A percentile compares a stretch with the other conserved stretches of the same genome.
Conservation (phyloP, 202 grass and related monocot genomes). For the Bolboschoenoplectus hybrid region DNA sequence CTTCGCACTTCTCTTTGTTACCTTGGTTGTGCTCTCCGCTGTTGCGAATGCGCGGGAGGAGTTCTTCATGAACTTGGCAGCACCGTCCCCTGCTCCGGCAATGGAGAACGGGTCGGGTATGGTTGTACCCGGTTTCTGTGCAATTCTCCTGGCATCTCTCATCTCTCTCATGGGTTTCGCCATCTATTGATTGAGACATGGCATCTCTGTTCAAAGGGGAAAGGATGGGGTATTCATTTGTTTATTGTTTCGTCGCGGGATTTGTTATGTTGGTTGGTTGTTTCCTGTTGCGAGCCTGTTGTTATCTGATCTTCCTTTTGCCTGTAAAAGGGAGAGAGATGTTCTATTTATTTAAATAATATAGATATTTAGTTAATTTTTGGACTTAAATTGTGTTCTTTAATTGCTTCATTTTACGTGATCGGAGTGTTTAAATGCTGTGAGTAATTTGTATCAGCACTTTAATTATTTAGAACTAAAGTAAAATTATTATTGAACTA, state of each 20-base stretch:
- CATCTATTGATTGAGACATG: conserved; percentile 12
- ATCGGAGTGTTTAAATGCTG: neutral
- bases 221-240: conserved; percentile 33
- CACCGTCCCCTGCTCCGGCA: conserved; percentile 41
- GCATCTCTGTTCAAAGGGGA: conserved; percentile 38
- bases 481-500: no score
- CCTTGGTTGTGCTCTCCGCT: neutral
- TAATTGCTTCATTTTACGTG: neutral
- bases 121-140: conserved; percentile 51
- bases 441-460: no score
- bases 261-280: conserved; percentile 12
- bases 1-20: conserved; percentile 17
- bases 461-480: no score
- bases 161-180: conserved; percentile 36
- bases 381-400: conserved; percentile 41
- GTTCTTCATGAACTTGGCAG: conserved; percentile 40
- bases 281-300: neutral
- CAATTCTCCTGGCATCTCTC: conserved; percentile 61
- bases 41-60: conserved; percentile 21
- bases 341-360: conserved; percentile 36
- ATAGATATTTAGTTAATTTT: conserved; percentile 43
- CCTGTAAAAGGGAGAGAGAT: conserved; percentile 65
- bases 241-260: conserved; percentile 40
- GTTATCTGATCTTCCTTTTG: conserved; percentile 57
- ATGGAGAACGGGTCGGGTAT: conserved; percentile 34